These are phyloP conservation scores for Bacterosira constricta DNA, from an alignment of 108 stramenopile genomes.

Conservation along the genomic window DNA sequence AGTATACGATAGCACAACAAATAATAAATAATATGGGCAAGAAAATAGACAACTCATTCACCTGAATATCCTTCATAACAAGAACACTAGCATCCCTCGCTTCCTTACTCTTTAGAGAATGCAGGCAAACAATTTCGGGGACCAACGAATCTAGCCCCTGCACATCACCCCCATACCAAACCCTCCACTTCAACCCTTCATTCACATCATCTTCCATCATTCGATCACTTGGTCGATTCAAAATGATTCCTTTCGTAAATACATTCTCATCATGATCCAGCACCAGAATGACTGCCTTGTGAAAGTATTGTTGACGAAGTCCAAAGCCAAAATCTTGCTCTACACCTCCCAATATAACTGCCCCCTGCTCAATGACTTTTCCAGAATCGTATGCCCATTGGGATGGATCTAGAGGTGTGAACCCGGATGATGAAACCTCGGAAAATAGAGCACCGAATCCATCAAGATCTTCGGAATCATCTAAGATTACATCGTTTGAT, in stretches of 20 bases:
- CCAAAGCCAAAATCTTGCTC: slow-evolving; percentile 83
- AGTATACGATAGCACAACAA: no score
- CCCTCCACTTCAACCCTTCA: slow-evolving; percentile 43
- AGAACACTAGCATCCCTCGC: slow-evolving; percentile 57
- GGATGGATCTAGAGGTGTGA: slow-evolving; percentile 60
- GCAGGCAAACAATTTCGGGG: slow-evolving; percentile 82
- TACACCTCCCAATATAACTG: slow-evolving; percentile 79
- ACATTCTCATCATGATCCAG: slow-evolving; percentile 59
- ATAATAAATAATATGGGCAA: no score
- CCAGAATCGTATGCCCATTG: slow-evolving; percentile 88
- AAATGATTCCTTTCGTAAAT: slow-evolving; percentile 67
- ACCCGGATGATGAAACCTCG: not conserved
- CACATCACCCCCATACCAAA: slow-evolving; percentile 68
- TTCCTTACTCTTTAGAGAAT: slow-evolving; percentile 63
- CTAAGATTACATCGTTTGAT: not conserved
- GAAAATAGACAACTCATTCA: not conserved
- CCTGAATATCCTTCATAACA: slow-evolving; percentile 84
- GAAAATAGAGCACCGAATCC: slow-evolving; percentile 73
- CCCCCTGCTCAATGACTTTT: slow-evolving; percentile 76
- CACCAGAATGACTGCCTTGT: slow-evolving; percentile 66
- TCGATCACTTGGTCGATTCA: slow-evolving; percentile 55
- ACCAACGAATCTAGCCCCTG: slow-evolving; percentile 60
- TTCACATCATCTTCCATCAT: slow-evolving; percentile 43
- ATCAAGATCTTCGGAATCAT: slow-evolving; percentile 63
- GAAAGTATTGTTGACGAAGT: slow-evolving; percentile 80